Conservation (phyloP, 306 rosid genomes). For the Vigna nakashimae region DNA sequence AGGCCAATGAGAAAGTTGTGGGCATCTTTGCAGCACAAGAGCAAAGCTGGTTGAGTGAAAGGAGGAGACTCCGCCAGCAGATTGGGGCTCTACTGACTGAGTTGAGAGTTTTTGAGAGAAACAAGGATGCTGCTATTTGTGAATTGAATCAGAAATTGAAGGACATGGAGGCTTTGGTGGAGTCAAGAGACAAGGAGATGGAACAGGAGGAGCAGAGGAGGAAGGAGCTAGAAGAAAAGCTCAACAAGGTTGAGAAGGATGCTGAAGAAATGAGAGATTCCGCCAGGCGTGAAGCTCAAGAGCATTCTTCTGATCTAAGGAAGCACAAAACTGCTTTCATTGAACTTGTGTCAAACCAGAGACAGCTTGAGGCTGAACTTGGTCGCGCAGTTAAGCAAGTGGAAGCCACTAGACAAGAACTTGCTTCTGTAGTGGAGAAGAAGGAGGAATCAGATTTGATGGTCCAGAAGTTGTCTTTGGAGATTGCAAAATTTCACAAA, state of each 20-base stretch:
- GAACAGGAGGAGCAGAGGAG: constrained; percentile 64
- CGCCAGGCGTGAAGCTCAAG: constrained; percentile 63
- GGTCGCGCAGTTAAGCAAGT: constrained; percentile 67
- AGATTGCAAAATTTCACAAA: constrained; percentile 72
- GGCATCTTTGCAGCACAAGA: constrained; percentile 91
- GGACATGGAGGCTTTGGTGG: constrained; percentile 65
- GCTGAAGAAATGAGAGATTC: constrained; percentile 73
- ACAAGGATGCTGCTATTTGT: constrained; percentile 51
- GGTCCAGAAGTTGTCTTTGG: constrained; percentile 74
- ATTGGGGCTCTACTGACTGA: constrained; percentile 72
- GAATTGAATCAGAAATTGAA: constrained; percentile 63
- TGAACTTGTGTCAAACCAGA: constrained; percentile 86
- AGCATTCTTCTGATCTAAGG: constrained; percentile 85
- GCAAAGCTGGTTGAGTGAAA: constrained; percentile 82
- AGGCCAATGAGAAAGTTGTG: constrained; percentile 94
- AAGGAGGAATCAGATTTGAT: constrained; percentile 84
- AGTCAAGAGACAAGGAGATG: constrained; percentile 63
- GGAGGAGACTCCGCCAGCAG: constrained; percentile 74
- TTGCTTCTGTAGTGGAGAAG: constrained; percentile 62
- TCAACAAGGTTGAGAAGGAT: constrained; percentile 57
- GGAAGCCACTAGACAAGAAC: constrained; percentile 74
- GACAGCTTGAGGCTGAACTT: constrained; percentile 90
- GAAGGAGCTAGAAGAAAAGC: constrained; percentile 69
- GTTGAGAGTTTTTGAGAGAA: constrained; percentile 68
- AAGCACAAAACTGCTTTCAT: constrained; percentile 93